Evolutionary conservation across 441 rosid species (phyloP), one percentile per base, ranked within the genome.

Genomic region (Aquilaria agallochum): DNA sequence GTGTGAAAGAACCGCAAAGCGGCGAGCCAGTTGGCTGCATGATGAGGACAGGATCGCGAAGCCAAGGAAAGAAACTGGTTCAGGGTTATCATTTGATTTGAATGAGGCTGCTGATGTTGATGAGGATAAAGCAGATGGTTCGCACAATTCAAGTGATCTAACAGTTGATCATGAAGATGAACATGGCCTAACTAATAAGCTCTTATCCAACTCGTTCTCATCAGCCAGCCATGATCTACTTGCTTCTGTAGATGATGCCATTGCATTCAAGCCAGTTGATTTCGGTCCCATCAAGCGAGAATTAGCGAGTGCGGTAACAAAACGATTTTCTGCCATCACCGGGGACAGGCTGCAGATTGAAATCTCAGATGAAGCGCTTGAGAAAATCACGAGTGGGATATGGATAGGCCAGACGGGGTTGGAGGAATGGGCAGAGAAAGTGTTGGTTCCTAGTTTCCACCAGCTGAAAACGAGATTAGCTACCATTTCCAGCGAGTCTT

Each of bases 121-220:
- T 11, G 88, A 83, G 7, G 92, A 88, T 60, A 78, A 74, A 78
- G 79, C 82, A 2, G 90, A 87, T 32, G 96, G 95, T 9, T 87
- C 96, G 4, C 86, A 59, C 66, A 87, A 91, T 50, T 94, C 97
- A 0, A 95, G 99, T 15, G 97, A 87, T 74, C 79, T 95, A 34
- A 95, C 99, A 0, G 62, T 80, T 6, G 96, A 95, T 55, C 86
- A 84, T 1, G 96, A 89, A 60, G 86, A 76, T 32, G 99, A 84
- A 56, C 83, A 74, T 3, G 76, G 68, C 73, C 79, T 77, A 8
- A 67, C 73, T 9, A 87, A 76, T 33, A 80, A 85, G 72, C 74
- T 77, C 11, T 60, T 69, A 61, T 69, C 78, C 4, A 67, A 80
- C 11, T 55, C 85, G 44, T 66, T 83, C 7, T 70, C 90, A 0